These are phyloP conservation scores for Cardiospermum halicacabum DNA, from an alignment of 345 rosid genomes.

Conservation along the genomic window DNA sequence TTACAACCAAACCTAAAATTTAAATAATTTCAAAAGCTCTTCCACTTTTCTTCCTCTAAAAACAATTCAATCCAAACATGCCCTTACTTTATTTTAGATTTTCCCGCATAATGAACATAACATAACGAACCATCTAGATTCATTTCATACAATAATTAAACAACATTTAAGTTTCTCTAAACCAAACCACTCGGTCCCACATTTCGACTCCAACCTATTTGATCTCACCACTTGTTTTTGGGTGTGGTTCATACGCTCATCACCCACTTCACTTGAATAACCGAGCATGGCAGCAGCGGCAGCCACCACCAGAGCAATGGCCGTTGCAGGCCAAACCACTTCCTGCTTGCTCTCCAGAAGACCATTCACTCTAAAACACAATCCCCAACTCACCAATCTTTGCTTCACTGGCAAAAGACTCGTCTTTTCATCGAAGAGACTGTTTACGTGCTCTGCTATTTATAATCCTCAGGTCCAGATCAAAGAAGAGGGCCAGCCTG, in stretches of 20 bases:
- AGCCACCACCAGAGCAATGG: slow-evolving; percentile 52
- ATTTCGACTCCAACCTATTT: not conserved
- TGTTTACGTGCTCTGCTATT: slow-evolving; percentile 51
- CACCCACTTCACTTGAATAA: not conserved
- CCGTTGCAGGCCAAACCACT: slow-evolving; percentile 44
- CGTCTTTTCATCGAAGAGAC: slow-evolving; percentile 38
- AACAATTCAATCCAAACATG: no score
- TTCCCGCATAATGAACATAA: not conserved
- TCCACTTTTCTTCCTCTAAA: no score
- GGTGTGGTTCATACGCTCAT: not conserved
- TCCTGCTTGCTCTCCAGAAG: slow-evolving; percentile 40
- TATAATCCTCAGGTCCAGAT: slow-evolving; percentile 54
- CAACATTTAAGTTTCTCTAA: not conserved
- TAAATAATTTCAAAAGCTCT: no score
- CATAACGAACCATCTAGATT: not conserved
- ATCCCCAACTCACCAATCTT: slow-evolving; percentile 18
- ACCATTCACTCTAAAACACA: slow-evolving; percentile 27
- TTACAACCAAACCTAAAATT: no score
- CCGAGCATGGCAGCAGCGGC: slow-evolving; percentile 65
- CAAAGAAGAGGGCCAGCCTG: slow-evolving; percentile 71
- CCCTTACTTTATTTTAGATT: no score
- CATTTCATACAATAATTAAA: not conserved
- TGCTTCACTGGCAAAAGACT: slow-evolving; percentile 24
- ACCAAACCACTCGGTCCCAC: not conserved
- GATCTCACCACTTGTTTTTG: not conserved